Base-by-base conservation (phyloP, 495 filamentous ascomycete genomes). In the Neurospora sublineolata region DNA sequence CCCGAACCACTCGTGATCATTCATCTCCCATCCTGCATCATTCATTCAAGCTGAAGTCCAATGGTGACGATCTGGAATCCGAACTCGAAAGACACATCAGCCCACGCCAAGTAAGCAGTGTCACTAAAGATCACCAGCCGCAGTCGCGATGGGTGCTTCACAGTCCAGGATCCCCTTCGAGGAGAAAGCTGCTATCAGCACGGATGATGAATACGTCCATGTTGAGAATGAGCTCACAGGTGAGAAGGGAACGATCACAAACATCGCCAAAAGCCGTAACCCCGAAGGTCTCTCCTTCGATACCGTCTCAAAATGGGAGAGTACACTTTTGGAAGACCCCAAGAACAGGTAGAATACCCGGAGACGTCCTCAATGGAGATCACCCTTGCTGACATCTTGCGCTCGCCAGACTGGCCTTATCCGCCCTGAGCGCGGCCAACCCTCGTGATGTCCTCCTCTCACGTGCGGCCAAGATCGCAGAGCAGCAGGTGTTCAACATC, bases 401-500 rank as follows among this genome's bases (percentile, higher is more conserved):
- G 8, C 60, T 2, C 7, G 16, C 1, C 69, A 85, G 84, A 74
- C 87, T 94, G 33, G 91, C 91, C 11, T 84, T 93, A 60, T 87
- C 88, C 7, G 90, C 89, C 39, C 82, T 94, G 68, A 86, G 84
- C 74, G 80, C 83, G 5, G 86, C 86, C 70, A 83, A 89, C 70
- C 84, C 84, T 7, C 83, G 83, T 68, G 77, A 83, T 11, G 84
- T 87, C 52, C 86, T 92, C 37, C 83, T 81, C 8, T 84, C 87
- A 16, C 86, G 88, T 20, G 73, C 83, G n/a, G 75, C 88, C 33
- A 85, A 84, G 69, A 81, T 90, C 52, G 80, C 84, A n/a, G 89
- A 94, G 76, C 87, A 84, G 39, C 92, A 95, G 69, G 84, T 89
- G 46, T 97, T 93, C 87, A 94, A 94, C 75, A 77, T 93, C 78